phyloP scores from a whole-genome alignment of 441 rosid genomes.

The Codiaeum variegatum region DNA sequence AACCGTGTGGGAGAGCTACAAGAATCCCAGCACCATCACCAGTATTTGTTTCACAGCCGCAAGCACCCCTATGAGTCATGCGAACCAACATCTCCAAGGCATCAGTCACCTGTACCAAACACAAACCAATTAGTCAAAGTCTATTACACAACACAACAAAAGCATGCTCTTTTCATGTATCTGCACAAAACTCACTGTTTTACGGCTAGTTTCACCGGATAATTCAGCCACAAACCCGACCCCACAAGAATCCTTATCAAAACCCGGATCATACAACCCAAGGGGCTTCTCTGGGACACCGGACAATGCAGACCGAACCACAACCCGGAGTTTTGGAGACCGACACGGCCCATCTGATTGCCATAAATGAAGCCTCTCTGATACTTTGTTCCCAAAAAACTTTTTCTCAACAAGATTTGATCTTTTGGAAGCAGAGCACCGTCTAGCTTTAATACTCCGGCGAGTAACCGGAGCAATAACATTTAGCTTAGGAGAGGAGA shows the following conservation, averaged over 20 bases:
- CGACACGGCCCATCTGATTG: slow-evolving; percentile 78
- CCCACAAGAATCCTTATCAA: slow-evolving; percentile 98
- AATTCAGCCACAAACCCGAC: slow-evolving; percentile 98
- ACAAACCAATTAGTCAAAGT: not conserved
- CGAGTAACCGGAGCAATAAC: slow-evolving; percentile 20
- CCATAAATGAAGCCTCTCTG: slow-evolving; percentile 66
- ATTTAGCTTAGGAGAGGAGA: slow-evolving; percentile 31
- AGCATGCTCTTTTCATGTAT: not conserved
- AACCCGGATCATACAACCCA: slow-evolving; percentile 89
- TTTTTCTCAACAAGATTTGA: slow-evolving; percentile 36
- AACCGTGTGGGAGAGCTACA: slow-evolving; percentile 82
- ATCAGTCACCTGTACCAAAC: slow-evolving; percentile 60
- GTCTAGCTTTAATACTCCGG: slow-evolving; percentile 19
- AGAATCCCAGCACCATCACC: slow-evolving; percentile 99
- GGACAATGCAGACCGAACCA: slow-evolving; percentile 71
- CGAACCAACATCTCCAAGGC: slow-evolving; percentile 94
- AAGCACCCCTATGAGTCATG: slow-evolving; percentile 99
- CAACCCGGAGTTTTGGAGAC: slow-evolving; percentile 63
- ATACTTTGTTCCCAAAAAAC: slow-evolving; percentile 50
- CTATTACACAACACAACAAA: not conserved
- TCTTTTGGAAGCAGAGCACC: slow-evolving; percentile 26
- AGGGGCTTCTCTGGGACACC: slow-evolving; percentile 96
- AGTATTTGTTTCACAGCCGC: slow-evolving; percentile 96
- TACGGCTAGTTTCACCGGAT: slow-evolving; percentile 83
- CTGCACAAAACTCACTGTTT: slow-evolving; percentile 54